Evolutionary conservation across 2,329 filamentous ascomycete genomes (phyloP).

Genomic region (Epichloe bromicola): DNA sequence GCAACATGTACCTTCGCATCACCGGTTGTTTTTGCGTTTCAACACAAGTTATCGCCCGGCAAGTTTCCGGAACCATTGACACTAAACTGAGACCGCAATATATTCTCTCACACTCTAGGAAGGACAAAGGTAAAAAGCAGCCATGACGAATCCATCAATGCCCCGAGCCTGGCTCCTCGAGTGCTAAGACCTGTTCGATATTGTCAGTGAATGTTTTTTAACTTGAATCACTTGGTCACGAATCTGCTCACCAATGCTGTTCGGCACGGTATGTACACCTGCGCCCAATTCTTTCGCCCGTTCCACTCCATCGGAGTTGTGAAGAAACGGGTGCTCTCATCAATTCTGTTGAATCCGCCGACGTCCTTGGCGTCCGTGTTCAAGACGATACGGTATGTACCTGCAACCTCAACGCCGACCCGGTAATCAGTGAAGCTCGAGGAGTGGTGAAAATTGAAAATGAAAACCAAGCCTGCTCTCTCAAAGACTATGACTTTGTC

Average conservation of each 20-base stretch:
- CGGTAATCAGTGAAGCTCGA: conserved; percentile 85
- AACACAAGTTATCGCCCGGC: neutral
- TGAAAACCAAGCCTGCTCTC: conserved; percentile 74
- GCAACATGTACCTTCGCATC: neutral
- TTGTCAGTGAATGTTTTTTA: conserved; percentile 14
- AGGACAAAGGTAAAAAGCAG: too few relatives aligned
- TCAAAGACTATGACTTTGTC: conserved; percentile 97
- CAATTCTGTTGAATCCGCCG: conserved; percentile 68
- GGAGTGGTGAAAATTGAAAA: conserved; percentile 90
- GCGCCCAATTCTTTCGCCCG: conserved; percentile 74
- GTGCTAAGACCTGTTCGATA: conserved; percentile 32
- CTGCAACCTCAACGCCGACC: conserved; percentile 71
- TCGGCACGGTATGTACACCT: conserved; percentile 77
- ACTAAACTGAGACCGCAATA: neutral
- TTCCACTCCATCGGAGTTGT: conserved; percentile 90
- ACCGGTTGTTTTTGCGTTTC: neutral
- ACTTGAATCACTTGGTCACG: neutral
- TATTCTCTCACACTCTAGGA: too few relatives aligned
- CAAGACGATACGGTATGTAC: conserved; percentile 77
- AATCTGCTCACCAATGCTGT: conserved; percentile 59
- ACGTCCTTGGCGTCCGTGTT: conserved; percentile 67
- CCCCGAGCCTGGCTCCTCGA: conserved; percentile 18
- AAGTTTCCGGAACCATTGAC: neutral
- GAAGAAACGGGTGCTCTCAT: conserved; percentile 76
- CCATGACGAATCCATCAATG: conserved; percentile 4